Conservation (phyloP, 768 basidiomycete genomes). For the Tricholoma sp. region DNA sequence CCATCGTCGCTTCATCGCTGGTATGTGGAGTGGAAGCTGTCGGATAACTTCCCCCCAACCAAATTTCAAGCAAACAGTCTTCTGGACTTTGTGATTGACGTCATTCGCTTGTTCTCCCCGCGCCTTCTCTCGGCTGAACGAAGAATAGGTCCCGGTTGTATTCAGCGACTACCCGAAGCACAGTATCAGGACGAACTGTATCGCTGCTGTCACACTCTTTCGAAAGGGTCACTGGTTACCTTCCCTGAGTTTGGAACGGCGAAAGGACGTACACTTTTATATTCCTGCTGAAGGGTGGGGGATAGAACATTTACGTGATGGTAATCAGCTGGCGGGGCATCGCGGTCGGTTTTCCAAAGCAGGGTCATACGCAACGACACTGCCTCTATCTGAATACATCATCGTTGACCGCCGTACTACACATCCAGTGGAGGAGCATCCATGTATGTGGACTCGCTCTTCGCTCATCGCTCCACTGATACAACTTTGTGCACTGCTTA, state of each 20-base stretch:
- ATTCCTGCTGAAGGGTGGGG: not conserved
- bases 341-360: not conserved
- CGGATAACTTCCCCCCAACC: slow-evolving; percentile 2
- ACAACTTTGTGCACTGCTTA: no score
- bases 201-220: no score
- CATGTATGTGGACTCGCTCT: not conserved
- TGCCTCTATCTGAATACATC: not conserved
- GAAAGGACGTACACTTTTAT: not conserved
- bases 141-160: no score
- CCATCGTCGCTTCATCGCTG: no score
- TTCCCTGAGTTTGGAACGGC: not conserved
- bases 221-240: not conserved
- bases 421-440: not conserved
- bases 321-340: not conserved
- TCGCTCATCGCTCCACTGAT: no score
- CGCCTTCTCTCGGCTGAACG: no score
- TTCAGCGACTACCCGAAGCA: not conserved
- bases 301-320: not conserved
- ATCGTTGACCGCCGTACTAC: not conserved
- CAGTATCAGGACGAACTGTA: not conserved
- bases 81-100: no score
- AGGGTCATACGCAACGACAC: not conserved
- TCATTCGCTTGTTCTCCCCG: no score
- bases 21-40: no score
- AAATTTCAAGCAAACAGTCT: not conserved